phyloP scores from a whole-genome alignment of 192 early-diverging fungal genomes.

The Backusella tuberculispora region DNA sequence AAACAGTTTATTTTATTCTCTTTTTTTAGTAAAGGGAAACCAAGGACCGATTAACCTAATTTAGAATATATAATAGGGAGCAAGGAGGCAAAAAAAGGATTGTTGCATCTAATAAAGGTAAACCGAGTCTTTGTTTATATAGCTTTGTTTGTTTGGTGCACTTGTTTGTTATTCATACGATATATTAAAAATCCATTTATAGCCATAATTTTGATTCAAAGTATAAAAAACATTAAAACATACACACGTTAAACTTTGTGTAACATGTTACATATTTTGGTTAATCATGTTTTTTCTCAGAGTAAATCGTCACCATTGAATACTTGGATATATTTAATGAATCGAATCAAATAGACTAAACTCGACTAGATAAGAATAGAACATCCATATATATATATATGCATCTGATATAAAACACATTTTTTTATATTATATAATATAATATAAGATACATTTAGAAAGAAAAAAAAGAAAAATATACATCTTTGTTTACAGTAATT shows the following conservation, averaged over 20 bases:
- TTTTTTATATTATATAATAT: no score
- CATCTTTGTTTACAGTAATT: no score
- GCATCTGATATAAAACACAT: no score
- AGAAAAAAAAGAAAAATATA: no score
- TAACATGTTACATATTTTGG: background rate
- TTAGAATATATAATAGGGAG: background rate
- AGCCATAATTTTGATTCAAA: background rate
- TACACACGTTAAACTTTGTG: background rate
- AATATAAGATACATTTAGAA: no score
- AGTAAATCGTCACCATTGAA: background rate
- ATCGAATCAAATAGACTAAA: no score
- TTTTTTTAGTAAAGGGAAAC: background rate
- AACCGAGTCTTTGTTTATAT: background rate
- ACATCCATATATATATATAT: no score
- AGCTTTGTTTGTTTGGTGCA: no score
- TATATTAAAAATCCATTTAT: background rate
- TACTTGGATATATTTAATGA: no score
- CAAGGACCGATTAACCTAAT: background rate
- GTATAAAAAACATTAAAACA: no score
- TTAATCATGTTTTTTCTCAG: background rate
- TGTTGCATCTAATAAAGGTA: background rate
- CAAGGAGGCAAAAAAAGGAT: background rate
- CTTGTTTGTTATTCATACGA: no score
- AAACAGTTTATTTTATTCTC: background rate
- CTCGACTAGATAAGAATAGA: no score